phyloP scores from a whole-genome alignment of 495 filamentous ascomycete genomes.

The Aspergillus olivimuriae region DNA sequence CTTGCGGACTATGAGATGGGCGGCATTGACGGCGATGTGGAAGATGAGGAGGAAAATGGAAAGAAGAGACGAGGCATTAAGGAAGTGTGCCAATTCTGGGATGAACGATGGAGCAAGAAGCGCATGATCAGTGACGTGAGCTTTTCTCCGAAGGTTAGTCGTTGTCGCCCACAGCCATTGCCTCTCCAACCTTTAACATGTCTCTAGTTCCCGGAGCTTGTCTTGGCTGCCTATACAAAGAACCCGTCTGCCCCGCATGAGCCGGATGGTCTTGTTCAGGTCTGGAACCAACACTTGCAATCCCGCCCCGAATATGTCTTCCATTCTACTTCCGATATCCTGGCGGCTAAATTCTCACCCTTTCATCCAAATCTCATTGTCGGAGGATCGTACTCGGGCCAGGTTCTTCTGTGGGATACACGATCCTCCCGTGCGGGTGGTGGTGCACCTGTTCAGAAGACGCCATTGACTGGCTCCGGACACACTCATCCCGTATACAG shows the following conservation, averaged over 20 bases:
- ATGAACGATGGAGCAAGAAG: constrained; percentile 94
- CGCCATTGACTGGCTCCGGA: constrained; percentile 80
- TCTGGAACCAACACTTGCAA: constrained; percentile 95
- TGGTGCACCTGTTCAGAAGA: constrained; percentile 87
- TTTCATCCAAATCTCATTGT: constrained; percentile 95
- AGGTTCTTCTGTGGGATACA: constrained; percentile 98
- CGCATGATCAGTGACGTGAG: constrained; percentile 89
- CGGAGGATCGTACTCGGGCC: constrained; percentile 90
- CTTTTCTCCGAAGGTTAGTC: constrained; percentile 78
- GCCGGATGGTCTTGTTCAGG: constrained; percentile 86
- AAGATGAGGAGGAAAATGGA: constrained; percentile 78
- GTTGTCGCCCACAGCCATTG: background rate
- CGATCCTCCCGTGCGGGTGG: constrained; percentile 58
- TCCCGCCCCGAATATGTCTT: constrained; percentile 94
- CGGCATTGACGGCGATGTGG: constrained; percentile 58
- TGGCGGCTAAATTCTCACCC: constrained; percentile 92
- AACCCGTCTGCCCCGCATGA: constrained; percentile 93
- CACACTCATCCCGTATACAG: constrained; percentile 97
- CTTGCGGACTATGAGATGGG: constrained; percentile 88
- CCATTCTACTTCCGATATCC: constrained; percentile 91
- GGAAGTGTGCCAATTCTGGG: constrained; percentile 87
- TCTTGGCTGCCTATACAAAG: constrained; percentile 93
- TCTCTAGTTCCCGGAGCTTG: constrained; percentile 84
- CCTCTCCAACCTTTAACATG: constrained; percentile 13
- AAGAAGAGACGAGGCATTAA: constrained; percentile 75